Evolutionary conservation across 805 yeast genomes (phyloP).

Genomic region (Kazachstania martiniae): DNA sequence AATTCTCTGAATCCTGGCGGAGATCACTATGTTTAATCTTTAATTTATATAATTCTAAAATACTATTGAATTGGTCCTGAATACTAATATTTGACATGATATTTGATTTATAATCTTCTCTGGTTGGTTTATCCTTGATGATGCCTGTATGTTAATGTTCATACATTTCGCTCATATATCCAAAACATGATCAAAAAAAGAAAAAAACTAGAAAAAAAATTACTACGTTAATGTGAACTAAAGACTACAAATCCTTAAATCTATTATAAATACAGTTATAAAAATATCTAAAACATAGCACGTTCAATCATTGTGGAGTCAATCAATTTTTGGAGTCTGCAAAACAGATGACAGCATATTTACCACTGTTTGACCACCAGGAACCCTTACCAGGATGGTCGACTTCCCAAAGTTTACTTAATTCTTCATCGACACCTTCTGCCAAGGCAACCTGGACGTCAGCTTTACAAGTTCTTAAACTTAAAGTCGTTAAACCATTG

Average conservation of each 20-base stretch:
- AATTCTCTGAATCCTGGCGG: conserved; percentile 35
- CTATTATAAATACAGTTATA: too few species aligned
- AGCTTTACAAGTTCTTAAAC: conserved; percentile 91
- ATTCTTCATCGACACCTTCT: conserved; percentile 59
- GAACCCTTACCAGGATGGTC: conserved; percentile 54
- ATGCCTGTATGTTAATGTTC: too few species aligned
- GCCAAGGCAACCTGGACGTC: conserved; percentile 85
- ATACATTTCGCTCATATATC: too few species aligned
- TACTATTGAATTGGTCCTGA: conserved; percentile 13
- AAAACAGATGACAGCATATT: conserved; percentile 82
- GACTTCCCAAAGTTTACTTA: conserved; percentile 48
- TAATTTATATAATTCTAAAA: conserved; percentile 10
- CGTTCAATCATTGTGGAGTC: too few species aligned
- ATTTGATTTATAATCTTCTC: too few species aligned
- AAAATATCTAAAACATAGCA: too few species aligned
- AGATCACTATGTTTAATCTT: conserved; percentile 14
- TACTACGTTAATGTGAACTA: too few species aligned
- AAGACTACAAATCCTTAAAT: too few species aligned
- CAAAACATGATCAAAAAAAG: too few species aligned
- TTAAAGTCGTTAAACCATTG: conserved; percentile 52
- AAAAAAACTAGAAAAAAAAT: too few species aligned
- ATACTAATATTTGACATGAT: conserved; percentile 11
- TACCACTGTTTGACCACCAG: conserved; percentile 82
- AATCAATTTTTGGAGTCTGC: conserved; percentile 1
- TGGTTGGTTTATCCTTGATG: too few species aligned